phyloP scores from a whole-genome alignment of 768 basidiomycete genomes.

The Agaricus bisporus region DNA sequence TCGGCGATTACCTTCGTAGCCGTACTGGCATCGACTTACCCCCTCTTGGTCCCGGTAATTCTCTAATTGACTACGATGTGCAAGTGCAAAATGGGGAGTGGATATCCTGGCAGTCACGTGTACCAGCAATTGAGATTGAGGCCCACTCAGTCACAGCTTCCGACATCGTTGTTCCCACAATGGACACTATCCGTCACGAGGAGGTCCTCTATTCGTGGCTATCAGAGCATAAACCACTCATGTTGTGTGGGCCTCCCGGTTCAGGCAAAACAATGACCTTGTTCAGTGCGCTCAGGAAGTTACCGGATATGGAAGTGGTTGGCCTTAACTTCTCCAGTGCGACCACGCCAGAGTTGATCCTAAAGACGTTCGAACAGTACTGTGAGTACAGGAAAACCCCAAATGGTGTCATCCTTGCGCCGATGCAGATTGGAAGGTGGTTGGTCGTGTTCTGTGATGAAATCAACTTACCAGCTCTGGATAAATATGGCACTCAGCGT shows the following conservation, averaged over 20 bases:
- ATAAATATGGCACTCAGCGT: constrained; percentile 97
- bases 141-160: constrained; percentile 93
- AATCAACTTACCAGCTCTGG: constrained; percentile 93
- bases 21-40: constrained; percentile 91
- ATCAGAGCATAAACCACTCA: constrained; percentile 95
- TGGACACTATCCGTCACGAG: constrained; percentile 98
- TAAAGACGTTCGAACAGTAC: constrained; percentile 99
- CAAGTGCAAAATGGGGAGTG: constrained; percentile 82
- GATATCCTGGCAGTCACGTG: constrained; percentile 86
- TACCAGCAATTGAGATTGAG: constrained; percentile 95
- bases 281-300: constrained; percentile 94
- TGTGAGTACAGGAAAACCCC: constrained; percentile 99
- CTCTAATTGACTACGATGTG: constrained; percentile 94
- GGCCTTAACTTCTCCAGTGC: constrained; percentile 99
- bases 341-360: constrained; percentile 94
- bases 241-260: constrained; percentile 99
- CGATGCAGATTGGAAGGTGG: constrained; percentile 94
- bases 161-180: constrained; percentile 95
- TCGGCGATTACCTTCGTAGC: constrained; percentile 82
- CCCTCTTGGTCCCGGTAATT: constrained; percentile 62
- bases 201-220: constrained; percentile 99
- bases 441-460: constrained; percentile 99
- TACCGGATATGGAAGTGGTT: constrained; percentile 98
- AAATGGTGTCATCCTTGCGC: constrained; percentile 94
- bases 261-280: constrained; percentile 99